Conservation (phyloP, 2,329 filamentous ascomycete genomes). For the Ophiostoma novo-ulmi region DNA sequence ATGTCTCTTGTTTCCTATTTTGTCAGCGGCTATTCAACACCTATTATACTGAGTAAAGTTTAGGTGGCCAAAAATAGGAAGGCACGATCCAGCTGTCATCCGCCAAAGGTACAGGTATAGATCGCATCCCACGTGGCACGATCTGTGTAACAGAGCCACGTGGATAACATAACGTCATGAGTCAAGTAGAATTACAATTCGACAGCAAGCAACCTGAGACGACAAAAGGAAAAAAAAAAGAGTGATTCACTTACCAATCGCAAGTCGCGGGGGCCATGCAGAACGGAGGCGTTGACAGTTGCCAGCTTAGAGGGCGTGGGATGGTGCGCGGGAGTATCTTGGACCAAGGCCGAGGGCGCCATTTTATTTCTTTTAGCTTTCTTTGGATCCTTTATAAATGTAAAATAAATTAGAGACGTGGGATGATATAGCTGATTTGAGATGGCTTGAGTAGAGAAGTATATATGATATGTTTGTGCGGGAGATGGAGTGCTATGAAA, state of each 20-base stretch:
- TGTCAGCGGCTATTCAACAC: neutral
- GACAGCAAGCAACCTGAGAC: slow-evolving; percentile 20
- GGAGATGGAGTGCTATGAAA: neutral
- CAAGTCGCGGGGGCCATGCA: slow-evolving; percentile 54
- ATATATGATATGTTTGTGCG: neutral
- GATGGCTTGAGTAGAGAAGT: neutral
- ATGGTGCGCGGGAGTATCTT: slow-evolving; percentile 42
- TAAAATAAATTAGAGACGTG: neutral
- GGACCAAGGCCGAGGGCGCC: slow-evolving; percentile 48
- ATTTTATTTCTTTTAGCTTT: slow-evolving; percentile 32
- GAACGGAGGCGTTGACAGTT: slow-evolving; percentile 49
- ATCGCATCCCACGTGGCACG: neutral
- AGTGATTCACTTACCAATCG: slow-evolving; percentile 45
- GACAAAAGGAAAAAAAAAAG: slow-evolving; percentile 4
- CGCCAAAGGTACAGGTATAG: neutral
- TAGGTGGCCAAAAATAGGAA: neutral
- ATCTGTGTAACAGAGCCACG: slow-evolving; percentile 4
- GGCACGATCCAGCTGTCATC: neutral
- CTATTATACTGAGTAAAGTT: neutral
- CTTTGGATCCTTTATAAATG: neutral
- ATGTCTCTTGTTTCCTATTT: slow-evolving; percentile 48
- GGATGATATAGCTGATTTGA: neutral
- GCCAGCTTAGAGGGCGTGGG: slow-evolving; percentile 39
- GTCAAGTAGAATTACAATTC: neutral
- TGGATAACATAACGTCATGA: neutral